Conservation (phyloP, 257 asterid genomes). For the Primulina tabacum region DNA sequence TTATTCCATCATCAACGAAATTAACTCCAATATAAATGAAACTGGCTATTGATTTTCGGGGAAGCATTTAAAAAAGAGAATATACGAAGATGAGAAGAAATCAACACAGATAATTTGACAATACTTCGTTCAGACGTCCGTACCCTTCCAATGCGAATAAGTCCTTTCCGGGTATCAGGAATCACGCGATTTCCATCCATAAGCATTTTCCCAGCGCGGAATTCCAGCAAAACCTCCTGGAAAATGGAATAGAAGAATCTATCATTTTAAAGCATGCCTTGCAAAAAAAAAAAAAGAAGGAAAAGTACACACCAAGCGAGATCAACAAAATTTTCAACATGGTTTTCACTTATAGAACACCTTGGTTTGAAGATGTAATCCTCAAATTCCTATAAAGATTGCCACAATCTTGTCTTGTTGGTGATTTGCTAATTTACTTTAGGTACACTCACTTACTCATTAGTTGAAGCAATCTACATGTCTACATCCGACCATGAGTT, state of each 20-base stretch:
- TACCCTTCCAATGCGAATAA: conserved; percentile 91
- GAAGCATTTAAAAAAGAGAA: not conserved
- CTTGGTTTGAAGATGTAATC: not conserved
- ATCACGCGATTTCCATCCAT: conserved; percentile 74
- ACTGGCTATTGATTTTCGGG: conserved; percentile 1
- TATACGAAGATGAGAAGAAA: conserved; percentile 11
- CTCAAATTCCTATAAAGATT: not conserved
- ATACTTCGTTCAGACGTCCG: conserved; percentile 13
- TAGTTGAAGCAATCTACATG: not conserved
- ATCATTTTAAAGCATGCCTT: conserved; percentile 2
- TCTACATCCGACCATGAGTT: not conserved
- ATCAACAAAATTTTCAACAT: not conserved
- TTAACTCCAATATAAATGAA: conserved; percentile 17
- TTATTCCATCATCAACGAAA: not conserved
- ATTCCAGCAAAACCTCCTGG: conserved; percentile 74
- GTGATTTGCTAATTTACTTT: not conserved
- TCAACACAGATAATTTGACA: not conserved
- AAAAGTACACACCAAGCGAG: not conserved
- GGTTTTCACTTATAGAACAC: not conserved
- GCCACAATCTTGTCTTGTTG: not conserved
- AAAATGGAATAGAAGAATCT: conserved; percentile 18
- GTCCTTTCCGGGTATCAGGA: conserved; percentile 91
- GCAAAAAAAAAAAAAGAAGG: not conserved
- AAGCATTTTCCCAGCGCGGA: conserved; percentile 96
- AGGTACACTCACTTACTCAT: not conserved